A percentile compares a stretch with the other conserved stretches of the same genome.
phyloP scores from a whole-genome alignment of 192 early-diverging fungal genomes.

The Backusella macrospora region DNA sequence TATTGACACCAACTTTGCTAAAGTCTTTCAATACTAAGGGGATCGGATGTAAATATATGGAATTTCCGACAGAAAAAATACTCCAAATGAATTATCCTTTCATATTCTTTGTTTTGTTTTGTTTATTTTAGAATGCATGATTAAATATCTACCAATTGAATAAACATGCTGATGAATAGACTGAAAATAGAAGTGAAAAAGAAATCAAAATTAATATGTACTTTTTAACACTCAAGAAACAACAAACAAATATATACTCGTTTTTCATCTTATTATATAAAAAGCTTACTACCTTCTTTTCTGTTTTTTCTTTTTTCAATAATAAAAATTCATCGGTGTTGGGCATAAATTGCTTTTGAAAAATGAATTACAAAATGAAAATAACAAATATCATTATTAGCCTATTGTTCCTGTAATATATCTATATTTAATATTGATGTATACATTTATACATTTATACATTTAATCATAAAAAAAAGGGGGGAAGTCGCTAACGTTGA shows the following conservation, averaged over 20 bases:
- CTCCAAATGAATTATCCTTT: not conserved
- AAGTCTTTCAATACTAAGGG: too few relatives aligned
- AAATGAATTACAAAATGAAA: too few relatives aligned
- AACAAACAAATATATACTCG: not conserved
- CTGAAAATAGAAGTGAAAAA: not conserved
- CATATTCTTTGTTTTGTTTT: not conserved
- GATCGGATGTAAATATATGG: too few relatives aligned
- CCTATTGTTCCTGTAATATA: too few relatives aligned
- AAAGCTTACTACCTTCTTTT: not conserved
- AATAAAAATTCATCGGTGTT: too few relatives aligned
- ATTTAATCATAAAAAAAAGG: too few relatives aligned
- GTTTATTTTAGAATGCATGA: not conserved
- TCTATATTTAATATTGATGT: too few relatives aligned
- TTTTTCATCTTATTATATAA: not conserved
- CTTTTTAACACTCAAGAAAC: not conserved
- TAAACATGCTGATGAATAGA: constrained; percentile 11
- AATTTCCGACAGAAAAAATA: not conserved
- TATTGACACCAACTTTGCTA: too few relatives aligned
- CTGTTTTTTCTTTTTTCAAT: not conserved
- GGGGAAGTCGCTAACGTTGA: not conserved
- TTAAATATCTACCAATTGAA: constrained; percentile 13
- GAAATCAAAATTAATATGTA: not conserved
- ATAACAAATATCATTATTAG: too few relatives aligned
- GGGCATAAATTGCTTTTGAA: too few relatives aligned
- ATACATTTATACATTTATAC: too few relatives aligned